Percentiles rank a stretch among this genome's conserved stretches.
phyloP scores from a whole-genome alignment of 2,329 filamentous ascomycete genomes.

The Diaporthe vaccinii region DNA sequence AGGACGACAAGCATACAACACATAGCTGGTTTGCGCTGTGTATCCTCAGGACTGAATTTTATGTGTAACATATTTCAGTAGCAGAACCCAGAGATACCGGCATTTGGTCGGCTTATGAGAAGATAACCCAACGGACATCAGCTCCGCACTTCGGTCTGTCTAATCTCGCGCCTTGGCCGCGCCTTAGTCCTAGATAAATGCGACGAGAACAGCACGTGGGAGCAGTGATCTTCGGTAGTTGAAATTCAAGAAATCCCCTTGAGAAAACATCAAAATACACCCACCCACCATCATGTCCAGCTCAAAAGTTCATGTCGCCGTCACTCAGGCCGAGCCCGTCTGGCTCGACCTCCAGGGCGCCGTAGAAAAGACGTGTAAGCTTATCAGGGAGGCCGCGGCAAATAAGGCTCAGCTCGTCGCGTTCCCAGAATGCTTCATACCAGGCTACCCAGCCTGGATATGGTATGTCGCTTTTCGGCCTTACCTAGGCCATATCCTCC shows the following conservation, averaged over 20 bases:
- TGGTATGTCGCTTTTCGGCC: conserved; percentile 52
- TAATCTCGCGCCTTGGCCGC: conserved; percentile 1
- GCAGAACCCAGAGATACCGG: background rate
- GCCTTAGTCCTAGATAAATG: background rate
- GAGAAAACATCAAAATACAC: background rate
- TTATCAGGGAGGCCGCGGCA: conserved; percentile 68
- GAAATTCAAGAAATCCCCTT: background rate
- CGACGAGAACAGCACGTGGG: background rate
- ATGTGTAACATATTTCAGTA: background rate
- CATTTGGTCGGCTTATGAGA: conserved; percentile 1
- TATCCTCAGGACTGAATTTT: background rate
- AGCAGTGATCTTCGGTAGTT: background rate
- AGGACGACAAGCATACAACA: background rate
- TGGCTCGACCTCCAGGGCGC: conserved; percentile 70
- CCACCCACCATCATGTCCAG: conserved; percentile 1
- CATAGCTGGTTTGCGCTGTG: background rate
- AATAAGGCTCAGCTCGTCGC: conserved; percentile 68
- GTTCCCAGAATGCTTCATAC: conserved; percentile 68
- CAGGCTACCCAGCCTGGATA: conserved; percentile 65
- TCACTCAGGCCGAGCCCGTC: conserved; percentile 69
- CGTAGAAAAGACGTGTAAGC: conserved; percentile 68
- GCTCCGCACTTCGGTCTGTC: conserved; percentile 7
- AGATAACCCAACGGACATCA: background rate
- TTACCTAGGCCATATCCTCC: conserved; percentile 39
- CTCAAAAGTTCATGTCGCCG: conserved; percentile 54